Evolutionary conservation across 345 rosid species (phyloP).

Genomic region (Acer negundo): DNA sequence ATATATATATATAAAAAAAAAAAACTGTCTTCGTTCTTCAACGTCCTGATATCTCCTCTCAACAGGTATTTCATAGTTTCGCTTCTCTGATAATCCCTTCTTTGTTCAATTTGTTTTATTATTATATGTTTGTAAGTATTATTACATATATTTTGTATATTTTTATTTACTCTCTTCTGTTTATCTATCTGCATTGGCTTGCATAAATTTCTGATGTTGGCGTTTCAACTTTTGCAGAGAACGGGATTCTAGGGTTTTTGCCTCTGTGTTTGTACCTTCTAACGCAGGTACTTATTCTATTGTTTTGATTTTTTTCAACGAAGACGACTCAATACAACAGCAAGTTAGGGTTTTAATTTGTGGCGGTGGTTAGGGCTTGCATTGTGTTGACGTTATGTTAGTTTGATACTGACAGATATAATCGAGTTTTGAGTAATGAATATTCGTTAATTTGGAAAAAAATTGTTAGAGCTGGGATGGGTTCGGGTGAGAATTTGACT

Average conservation of each 20-base stretch:
- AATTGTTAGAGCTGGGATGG: conserved; percentile 26
- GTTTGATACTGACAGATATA: background rate
- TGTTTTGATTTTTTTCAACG: conserved; percentile 3
- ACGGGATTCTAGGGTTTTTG: conserved; percentile 43
- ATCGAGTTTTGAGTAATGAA: conserved; percentile 9
- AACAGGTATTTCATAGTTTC: conserved; percentile 12
- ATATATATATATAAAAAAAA: background rate
- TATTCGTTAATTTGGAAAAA: conserved; percentile 23
- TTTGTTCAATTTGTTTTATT: background rate
- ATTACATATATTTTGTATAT: background rate
- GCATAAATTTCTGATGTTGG: conserved; percentile 16
- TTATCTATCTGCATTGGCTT: conserved; percentile 37
- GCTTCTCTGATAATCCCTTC: background rate
- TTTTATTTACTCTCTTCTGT: background rate
- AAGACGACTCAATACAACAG: background rate
- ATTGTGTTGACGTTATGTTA: conserved; percentile 27
- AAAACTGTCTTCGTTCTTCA: conserved; percentile 18
- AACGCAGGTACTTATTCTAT: conserved; percentile 16
- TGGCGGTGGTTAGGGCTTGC: conserved; percentile 35
- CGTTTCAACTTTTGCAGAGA: conserved; percentile 30
- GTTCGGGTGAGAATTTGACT: conserved; percentile 31
- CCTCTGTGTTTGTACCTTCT: background rate
- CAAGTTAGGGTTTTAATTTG: conserved; percentile 27
- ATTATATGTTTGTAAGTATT: background rate
- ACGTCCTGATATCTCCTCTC: conserved; percentile 24